These are phyloP conservation scores for Fusarium buharicum DNA, from an alignment of 2,329 filamentous ascomycete genomes.

Conservation along the genomic window DNA sequence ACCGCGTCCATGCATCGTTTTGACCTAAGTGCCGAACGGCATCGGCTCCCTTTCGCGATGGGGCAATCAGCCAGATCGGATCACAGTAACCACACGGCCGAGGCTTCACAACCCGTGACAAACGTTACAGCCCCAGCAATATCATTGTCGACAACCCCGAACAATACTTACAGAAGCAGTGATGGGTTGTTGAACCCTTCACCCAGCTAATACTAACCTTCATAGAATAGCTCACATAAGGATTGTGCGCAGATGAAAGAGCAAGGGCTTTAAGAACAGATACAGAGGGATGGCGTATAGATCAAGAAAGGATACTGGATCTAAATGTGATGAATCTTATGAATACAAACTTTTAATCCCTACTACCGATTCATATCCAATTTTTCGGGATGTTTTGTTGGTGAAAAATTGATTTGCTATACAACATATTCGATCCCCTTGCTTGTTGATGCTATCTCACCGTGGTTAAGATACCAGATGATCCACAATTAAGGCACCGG, in stretches of 20 bases:
- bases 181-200: constrained; percentile 37
- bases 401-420: neutral
- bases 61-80: constrained; percentile 23
- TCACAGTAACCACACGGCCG: constrained; percentile 21
- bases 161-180: constrained; percentile 29
- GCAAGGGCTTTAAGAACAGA: neutral
- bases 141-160: constrained; percentile 16
- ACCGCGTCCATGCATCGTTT: constrained; percentile 37
- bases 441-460: neutral
- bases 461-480: constrained; percentile 6
- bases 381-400: neutral
- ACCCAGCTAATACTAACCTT: constrained; percentile 30
- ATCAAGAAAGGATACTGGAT: neutral
- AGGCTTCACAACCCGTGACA: constrained; percentile 17
- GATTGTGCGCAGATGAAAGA: constrained; percentile 5
- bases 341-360: constrained; percentile 10
- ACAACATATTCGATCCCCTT: neutral
- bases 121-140: constrained; percentile 12
- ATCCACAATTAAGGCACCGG: constrained; percentile 17
- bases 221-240: constrained; percentile 10
- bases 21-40: constrained; percentile 37
- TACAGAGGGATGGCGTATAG: neutral
- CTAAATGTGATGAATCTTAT: constrained; percentile 14
- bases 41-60: constrained; percentile 33
- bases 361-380: neutral